Base-by-base conservation (phyloP, 345 rosid species). In the Kernera saxatilis region DNA sequence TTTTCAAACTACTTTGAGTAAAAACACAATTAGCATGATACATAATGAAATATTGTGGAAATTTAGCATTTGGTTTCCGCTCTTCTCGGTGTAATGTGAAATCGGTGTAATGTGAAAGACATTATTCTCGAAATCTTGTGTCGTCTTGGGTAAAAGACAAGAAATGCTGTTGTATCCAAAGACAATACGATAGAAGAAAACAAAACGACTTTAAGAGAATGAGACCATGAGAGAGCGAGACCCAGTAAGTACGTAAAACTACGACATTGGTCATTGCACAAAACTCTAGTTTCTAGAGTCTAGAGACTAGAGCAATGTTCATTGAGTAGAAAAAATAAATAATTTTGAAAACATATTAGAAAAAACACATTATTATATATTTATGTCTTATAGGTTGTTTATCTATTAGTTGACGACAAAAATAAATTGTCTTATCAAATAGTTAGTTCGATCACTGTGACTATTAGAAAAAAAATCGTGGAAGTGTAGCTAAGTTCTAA, bases 61-160 rank as follows among this genome's bases (percentile, higher is more conserved):
- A 56, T 23, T 12, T 2, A 70, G 59, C 12, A 70, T 37, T 52
- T 7, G 23, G 11, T 21, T 62, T 40, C 76, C 76, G 64, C 53
- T 72, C 39, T 72, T 54, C 57, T 72, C 71, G 70, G 76, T 52
- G 45, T n/a, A 52, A 66, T 72, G 54, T 51, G 63, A 60, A 70
- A 60, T 60, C 14, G 12, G n/a, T 9, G 45, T 62, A 71, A 62
- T 41, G 52, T 71, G 27, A 52, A 68, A 61, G 54, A 71, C 69
- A 49, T 46, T 0, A 61, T n/a, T 37, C 52, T 59, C 18, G n/a
- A 1, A 51, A 15, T 51, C 52, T 51, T 39, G 44, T 52, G 40
- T 54, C 30, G 41, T 64, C 44, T 55, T 53, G 11, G 64, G 39
- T 43, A 52, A 54, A 72, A 64, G 57, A 64, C 77, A 72, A 72